Conservation (phyloP, 257 asterid genomes). For the Solanum appendiculatum region DNA sequence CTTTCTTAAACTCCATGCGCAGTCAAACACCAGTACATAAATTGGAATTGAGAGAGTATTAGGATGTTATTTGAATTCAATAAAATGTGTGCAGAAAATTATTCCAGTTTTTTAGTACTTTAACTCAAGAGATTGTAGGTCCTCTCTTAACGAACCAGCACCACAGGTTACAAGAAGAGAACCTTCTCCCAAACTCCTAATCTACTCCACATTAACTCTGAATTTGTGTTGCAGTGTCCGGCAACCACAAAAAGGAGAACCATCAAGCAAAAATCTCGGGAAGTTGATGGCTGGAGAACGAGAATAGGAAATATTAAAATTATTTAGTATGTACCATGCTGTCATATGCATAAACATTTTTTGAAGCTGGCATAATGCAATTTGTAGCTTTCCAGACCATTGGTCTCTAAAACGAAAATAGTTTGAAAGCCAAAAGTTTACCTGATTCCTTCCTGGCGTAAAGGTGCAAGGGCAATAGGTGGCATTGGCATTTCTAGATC, state of each 20-base stretch:
- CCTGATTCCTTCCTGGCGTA: slow-evolving; percentile 58
- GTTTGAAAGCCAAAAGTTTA: slow-evolving; percentile 13
- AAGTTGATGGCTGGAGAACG: background rate
- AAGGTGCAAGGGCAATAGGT: slow-evolving; percentile 81
- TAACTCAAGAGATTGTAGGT: background rate
- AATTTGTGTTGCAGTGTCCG: background rate
- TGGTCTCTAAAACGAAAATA: background rate
- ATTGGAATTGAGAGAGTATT: background rate
- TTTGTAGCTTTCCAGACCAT: background rate
- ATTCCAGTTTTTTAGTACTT: background rate
- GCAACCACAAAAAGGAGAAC: background rate
- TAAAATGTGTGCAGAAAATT: background rate
- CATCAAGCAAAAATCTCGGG: background rate
- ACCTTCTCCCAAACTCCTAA: background rate
- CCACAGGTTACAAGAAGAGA: background rate
- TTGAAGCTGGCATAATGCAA: background rate
- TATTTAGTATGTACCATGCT: background rate
- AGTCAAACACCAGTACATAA: background rate
- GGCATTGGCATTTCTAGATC: slow-evolving; percentile 94
- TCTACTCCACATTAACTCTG: background rate
- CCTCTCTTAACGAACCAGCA: background rate
- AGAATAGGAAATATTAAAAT: background rate
- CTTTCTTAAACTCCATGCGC: background rate
- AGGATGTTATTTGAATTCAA: background rate
- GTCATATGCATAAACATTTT: background rate